Evolutionary conservation across 495 filamentous ascomycete species (phyloP), one percentile per base, ranked within the genome.

Genomic region (Penicillium roqueforti): DNA sequence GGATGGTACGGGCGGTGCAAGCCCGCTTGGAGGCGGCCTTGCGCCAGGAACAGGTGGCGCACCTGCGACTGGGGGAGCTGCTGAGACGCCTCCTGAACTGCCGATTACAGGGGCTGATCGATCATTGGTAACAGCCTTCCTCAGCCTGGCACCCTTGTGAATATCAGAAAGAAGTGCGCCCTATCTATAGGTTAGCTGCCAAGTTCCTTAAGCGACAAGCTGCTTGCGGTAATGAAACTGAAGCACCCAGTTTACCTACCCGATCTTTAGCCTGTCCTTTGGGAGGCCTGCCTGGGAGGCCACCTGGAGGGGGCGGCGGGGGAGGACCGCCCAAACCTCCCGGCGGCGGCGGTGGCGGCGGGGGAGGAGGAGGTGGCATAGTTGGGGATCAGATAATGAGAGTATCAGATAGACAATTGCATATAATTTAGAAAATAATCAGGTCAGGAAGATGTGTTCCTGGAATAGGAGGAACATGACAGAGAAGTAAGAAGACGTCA

Each of bases 81-180:
- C 70, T 37, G 75, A 76, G 19, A 76, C 79, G 11, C 76, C 79
- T 49, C 79, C 82, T 55, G 80, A 76, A 16, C 61, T 66, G 39
- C 76, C 80, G 45, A 97, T 68, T 49, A 79, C 55, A 1, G 93
- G 93, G 14, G 90, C 91, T 37, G 92, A 97, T 70, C 93, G 84
- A 74, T 98, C 93, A 70, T 98, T 97, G 53, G 91, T 95, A 25
- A 91, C 87, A 10, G 91, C 73, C 73, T 96, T 96, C 76, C 87
- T 96, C 39, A 98, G 76, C 36, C 53, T 70, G 55, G 77, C 76
- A 36, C 95, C 93, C 76, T 95, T 95, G 45, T 77, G 74, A 57
- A 98, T 98, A 73, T 97, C 92, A 60, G 79, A 76, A 23, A 97
- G 82, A n/a, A 98, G 78, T 20, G 91, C 91, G 58, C 88, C 86